These are phyloP conservation scores for Botrytis byssoidea DNA, from an alignment of 2,329 filamentous ascomycete genomes.

Conservation along the genomic window DNA sequence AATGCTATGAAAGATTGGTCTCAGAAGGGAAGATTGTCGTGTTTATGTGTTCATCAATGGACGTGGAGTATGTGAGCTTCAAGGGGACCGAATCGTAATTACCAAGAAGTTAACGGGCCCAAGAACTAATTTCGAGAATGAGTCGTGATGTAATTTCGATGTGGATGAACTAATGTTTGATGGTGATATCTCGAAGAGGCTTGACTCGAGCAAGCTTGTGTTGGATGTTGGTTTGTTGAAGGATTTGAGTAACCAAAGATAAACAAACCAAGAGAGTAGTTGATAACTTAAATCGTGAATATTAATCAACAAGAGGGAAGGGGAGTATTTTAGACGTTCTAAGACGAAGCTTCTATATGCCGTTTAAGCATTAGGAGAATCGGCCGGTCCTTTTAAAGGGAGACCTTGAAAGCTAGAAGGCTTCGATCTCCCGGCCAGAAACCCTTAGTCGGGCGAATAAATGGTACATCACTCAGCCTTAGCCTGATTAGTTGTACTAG, in stretches of 20 bases:
- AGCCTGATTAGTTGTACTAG: conserved; percentile 10
- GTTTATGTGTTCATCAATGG: conserved; percentile 1
- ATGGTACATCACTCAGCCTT: conserved; percentile 17
- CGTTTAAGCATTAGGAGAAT: conserved; percentile 10
- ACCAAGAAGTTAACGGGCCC: background rate
- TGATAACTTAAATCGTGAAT: background rate
- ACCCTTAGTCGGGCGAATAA: background rate
- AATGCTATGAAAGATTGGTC: background rate
- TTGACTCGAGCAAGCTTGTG: conserved; percentile 4
- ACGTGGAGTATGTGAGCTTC: background rate
- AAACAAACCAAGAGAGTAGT: background rate
- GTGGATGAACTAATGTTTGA: background rate
- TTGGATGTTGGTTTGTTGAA: background rate
- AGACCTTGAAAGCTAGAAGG: conserved; percentile 3
- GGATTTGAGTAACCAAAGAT: background rate
- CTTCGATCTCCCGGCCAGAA: background rate
- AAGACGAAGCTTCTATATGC: background rate
- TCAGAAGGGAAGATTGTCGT: background rate
- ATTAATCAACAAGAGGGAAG: background rate
- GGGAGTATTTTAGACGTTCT: background rate
- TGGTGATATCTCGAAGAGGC: background rate
- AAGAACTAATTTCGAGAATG: too few relatives aligned
- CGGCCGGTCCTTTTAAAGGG: conserved; percentile 10
- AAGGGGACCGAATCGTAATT: background rate
- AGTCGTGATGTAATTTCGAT: background rate